These are phyloP conservation scores for Botryobasidium botryosum DNA, from an alignment of 768 basidiomycete genomes.

Conservation along the genomic window DNA sequence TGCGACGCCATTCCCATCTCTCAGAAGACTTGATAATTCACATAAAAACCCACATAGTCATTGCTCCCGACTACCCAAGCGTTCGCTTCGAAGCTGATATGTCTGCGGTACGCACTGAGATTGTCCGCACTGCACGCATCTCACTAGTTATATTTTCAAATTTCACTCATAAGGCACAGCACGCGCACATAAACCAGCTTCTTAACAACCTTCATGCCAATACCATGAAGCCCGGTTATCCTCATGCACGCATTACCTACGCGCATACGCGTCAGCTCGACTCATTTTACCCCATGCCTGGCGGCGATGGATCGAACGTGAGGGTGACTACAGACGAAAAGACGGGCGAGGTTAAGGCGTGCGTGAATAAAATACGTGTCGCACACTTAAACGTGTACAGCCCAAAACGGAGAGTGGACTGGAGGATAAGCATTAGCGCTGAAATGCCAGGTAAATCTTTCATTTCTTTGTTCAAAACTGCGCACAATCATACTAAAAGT, in stretches of 20 bases:
- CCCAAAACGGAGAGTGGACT: slow-evolving; percentile 73
- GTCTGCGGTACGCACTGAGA: slow-evolving; percentile 46
- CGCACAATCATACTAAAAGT: background rate
- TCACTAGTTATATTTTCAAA: too few species aligned
- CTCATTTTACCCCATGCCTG: slow-evolving; percentile 43
- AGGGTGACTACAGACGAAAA: slow-evolving; percentile 76
- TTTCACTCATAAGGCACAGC: slow-evolving; percentile 43
- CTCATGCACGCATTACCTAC: slow-evolving; percentile 42
- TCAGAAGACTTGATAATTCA: background rate
- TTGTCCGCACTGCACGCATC: slow-evolving; percentile 22
- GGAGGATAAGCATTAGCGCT: slow-evolving; percentile 83
- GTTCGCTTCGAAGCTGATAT: slow-evolving; percentile 85
- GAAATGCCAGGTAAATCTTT: slow-evolving; percentile 62
- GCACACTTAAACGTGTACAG: slow-evolving; percentile 78
- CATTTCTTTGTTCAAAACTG: background rate
- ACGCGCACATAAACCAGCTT: slow-evolving; percentile 68
- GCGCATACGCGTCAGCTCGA: slow-evolving; percentile 64
- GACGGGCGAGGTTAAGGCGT: slow-evolving; percentile 44
- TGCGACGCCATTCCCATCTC: slow-evolving; percentile 22
- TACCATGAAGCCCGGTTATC: slow-evolving; percentile 34
- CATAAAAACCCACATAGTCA: slow-evolving; percentile 30
- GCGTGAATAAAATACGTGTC: slow-evolving; percentile 64
- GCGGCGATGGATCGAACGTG: slow-evolving; percentile 35
- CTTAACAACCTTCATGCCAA: slow-evolving; percentile 65
- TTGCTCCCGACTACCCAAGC: slow-evolving; percentile 42